Base-by-base conservation (phyloP, 2,329 filamentous ascomycete genomes). In the Aspergillus glaucus region DNA sequence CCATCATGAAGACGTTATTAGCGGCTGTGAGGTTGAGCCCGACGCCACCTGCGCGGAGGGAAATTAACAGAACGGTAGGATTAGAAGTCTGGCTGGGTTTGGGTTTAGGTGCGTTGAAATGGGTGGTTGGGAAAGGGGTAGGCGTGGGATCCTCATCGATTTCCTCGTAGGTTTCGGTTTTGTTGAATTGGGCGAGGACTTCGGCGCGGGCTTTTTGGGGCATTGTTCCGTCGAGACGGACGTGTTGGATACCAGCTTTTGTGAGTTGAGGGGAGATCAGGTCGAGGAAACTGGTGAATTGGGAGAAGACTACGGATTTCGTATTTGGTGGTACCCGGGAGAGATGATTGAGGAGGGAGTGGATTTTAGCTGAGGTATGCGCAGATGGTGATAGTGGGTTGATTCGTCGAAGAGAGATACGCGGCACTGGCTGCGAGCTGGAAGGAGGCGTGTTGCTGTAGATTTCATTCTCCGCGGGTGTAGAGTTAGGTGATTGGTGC, bases 1-100 rank as follows among this genome's bases (percentile, higher is more conserved):
- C 93, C 93, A 98, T 97, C 87, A 98, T 94, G 73, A 86, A 98
- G 4, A 98, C 94, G 47, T 88, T 78, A 55, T 85, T 88, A 5
- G 93, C 93, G 56, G 84, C 85, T 0, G 92, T 97, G 52, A 98
- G 71, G 63, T 98, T 98, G 40, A 98, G 76, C 0, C 93, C 93
- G 0, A 98, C 93, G 21, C 93, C 94, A 4, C 94, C 93, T 0
- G 94, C 93, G 17, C 89, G 80, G 48, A 98, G 75, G 59, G 86
- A 92, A 45, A 98, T 80, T 1, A 98, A 76, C 3, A 98, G 74
- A 1, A 98, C 81, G 15, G 56, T 50, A 3, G 60, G 53, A 7
- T 55, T 49, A 3, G 62, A 53, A 3, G 57, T 46, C 19, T 50
- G 21, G 2, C 44, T 12, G 14, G 26, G 3, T 5, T 30, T 10